Percentiles rank a stretch among this genome's conserved stretches.
Evolutionary conservation across 2,329 filamentous ascomycete species (phyloP).

Genomic region (Monilinia vaccinii-corymbosi): DNA sequence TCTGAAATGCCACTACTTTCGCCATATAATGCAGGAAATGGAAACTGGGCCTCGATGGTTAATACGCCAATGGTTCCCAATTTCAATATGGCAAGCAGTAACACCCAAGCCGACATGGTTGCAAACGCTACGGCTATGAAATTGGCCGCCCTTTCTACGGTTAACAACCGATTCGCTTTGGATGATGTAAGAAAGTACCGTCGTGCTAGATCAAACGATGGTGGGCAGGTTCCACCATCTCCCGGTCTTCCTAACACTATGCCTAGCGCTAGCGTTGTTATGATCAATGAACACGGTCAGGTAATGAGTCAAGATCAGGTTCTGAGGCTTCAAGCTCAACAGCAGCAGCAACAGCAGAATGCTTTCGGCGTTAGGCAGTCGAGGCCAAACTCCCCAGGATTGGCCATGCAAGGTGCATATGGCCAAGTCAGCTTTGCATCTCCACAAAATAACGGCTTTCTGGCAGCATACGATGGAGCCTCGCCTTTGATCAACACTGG

Average conservation of each 20-base stretch:
- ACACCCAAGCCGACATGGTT: conserved; percentile 85
- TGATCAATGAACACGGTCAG: conserved; percentile 92
- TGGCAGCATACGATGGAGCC: conserved; percentile 74
- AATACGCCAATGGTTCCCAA: conserved; percentile 93
- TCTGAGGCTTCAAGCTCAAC: conserved; percentile 65
- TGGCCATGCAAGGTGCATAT: conserved; percentile 68
- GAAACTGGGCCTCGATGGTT: conserved; percentile 97
- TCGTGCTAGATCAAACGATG: conserved; percentile 81
- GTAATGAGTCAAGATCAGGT: conserved; percentile 79
- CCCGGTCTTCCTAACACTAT: conserved; percentile 56
- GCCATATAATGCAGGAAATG: conserved; percentile 68
- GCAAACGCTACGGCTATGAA: conserved; percentile 99
- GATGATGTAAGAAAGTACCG: conserved; percentile 97
- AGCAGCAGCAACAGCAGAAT: conserved; percentile 41
- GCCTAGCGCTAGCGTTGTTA: conserved; percentile 70
- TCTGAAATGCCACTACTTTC: conserved; percentile 78
- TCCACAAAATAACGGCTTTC: conserved; percentile 88
- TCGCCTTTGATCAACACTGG: conserved; percentile 64
- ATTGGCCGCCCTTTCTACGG: conserved; percentile 87
- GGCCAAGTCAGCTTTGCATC: conserved; percentile 66
- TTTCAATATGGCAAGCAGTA: conserved; percentile 53
- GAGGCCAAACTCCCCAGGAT: conserved; percentile 79
- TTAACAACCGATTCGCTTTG: conserved; percentile 94
- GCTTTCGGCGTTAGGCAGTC: conserved; percentile 64
- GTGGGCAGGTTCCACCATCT: conserved; percentile 54